A percentile compares a stretch with the other conserved stretches of the same genome.
These are phyloP conservation scores for Neurospora tetraspora DNA, from an alignment of 495 filamentous ascomycete species.

Conservation along the genomic window DNA sequence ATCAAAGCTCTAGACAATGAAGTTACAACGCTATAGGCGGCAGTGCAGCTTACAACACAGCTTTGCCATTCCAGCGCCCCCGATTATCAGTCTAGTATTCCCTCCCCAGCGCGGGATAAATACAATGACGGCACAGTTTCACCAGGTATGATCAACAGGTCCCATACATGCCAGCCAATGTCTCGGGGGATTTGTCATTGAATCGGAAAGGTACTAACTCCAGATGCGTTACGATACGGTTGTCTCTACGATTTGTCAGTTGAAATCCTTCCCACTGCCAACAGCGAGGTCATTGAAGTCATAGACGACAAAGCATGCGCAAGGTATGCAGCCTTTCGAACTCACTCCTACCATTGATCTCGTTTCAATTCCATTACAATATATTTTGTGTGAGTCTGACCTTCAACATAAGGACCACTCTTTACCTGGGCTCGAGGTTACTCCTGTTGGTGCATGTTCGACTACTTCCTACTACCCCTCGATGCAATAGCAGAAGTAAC, in stretches of 20 bases:
- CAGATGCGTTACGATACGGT: slow-evolving; percentile 25
- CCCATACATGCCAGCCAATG: background rate
- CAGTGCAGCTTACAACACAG: slow-evolving; percentile 35
- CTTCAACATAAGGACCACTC: slow-evolving; percentile 10
- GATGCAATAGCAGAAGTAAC: background rate
- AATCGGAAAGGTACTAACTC: background rate
- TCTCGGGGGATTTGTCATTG: background rate
- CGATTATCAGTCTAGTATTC: background rate
- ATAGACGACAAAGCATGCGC: slow-evolving; percentile 20
- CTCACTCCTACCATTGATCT: background rate
- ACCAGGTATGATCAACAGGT: background rate
- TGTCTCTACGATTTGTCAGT: slow-evolving; percentile 32
- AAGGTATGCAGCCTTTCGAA: slow-evolving; percentile 8
- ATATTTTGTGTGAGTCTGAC: background rate
- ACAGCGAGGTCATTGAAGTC: slow-evolving; percentile 26
- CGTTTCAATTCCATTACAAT: background rate
- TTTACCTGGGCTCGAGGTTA: slow-evolving; percentile 27
- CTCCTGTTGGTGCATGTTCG: slow-evolving; percentile 30
- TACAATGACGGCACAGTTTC: background rate
- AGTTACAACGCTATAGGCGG: slow-evolving; percentile 31
- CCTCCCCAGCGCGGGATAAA: background rate
- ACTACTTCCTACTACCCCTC: slow-evolving; percentile 7
- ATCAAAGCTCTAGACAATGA: slow-evolving; percentile 32
- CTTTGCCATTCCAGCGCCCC: slow-evolving; percentile 14
- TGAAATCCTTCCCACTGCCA: slow-evolving; percentile 22